Percentiles rank a stretch among this genome's conserved stretches.
Conservation (phyloP, 352 stramenopile species). For the Globisporangium carolinianum region DNA sequence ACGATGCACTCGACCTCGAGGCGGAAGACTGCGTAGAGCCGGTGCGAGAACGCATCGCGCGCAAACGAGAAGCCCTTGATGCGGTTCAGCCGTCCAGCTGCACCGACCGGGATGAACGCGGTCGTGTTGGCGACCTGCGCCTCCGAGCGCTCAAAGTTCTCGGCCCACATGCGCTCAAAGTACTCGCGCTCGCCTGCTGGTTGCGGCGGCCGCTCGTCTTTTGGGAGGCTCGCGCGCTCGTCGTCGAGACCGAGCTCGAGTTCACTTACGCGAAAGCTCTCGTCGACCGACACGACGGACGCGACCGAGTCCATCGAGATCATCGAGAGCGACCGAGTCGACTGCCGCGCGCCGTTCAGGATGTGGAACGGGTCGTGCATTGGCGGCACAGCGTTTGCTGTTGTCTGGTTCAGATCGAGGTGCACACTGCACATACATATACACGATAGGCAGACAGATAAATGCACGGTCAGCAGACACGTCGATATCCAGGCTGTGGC, state of each 20-base stretch:
- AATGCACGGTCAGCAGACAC: no score
- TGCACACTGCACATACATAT: constrained; percentile 23
- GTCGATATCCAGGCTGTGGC: no score
- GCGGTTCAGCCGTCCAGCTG: constrained; percentile 62
- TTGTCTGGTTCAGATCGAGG: constrained; percentile 40
- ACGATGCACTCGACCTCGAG: constrained; percentile 82
- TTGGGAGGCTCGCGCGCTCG: constrained; percentile 33
- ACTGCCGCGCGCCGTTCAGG: constrained; percentile 33
- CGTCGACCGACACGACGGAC: constrained; percentile 54
- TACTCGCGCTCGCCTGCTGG: constrained; percentile 73
- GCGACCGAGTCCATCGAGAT: constrained; percentile 58
- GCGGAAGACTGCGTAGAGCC: constrained; percentile 79
- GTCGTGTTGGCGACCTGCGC: constrained; percentile 58
- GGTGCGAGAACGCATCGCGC: constrained; percentile 49
- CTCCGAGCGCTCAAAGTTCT: constrained; percentile 81
- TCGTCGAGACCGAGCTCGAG: constrained; percentile 20
- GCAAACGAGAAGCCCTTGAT: constrained; percentile 80
- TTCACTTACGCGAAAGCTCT: constrained; percentile 40
- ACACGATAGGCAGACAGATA: no score
- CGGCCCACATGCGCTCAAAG: constrained; percentile 73
- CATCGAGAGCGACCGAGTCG: constrained; percentile 38
- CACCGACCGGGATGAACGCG: constrained; percentile 58
- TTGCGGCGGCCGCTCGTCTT: constrained; percentile 66
- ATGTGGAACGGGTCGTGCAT: constrained; percentile 80
- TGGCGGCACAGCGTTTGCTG: constrained; percentile 40